Evolutionary conservation across 192 early-diverging fungal species (phyloP).

Genomic region (Coemansia sp.): DNA sequence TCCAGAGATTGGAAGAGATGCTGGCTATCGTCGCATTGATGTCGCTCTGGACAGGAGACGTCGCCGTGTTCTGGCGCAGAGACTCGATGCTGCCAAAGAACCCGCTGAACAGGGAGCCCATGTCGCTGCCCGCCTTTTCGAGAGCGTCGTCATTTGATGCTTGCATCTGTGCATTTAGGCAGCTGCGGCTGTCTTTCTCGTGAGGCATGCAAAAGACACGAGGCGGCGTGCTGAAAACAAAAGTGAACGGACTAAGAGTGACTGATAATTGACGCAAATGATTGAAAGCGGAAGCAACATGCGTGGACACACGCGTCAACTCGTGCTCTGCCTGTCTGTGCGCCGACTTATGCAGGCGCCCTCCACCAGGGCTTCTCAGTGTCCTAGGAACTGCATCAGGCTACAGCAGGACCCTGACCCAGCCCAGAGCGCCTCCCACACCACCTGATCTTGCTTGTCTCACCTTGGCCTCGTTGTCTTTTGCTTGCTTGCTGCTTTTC

Average conservation of each 20-base stretch:
- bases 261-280: not conserved
- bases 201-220: not conserved
- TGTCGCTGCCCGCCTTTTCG: constrained; percentile 38
- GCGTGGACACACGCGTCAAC: not conserved
- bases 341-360: too few species aligned
- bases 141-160: constrained; percentile 15
- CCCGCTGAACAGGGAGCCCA: constrained; percentile 45
- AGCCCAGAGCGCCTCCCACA: too few species aligned
- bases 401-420: too few species aligned
- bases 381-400: too few species aligned
- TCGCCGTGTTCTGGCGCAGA: constrained; percentile 23
- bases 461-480: too few species aligned
- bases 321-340: too few species aligned
- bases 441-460: too few species aligned
- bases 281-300: not conserved
- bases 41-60: constrained; percentile 8
- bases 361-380: too few species aligned
- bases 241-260: not conserved
- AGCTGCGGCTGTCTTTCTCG: not conserved
- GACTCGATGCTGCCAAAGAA: constrained; percentile 54
- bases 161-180: not conserved
- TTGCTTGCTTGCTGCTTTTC: too few species aligned
- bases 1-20: constrained; percentile 46
- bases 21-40: constrained; percentile 38
- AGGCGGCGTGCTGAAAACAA: not conserved